Conservation (phyloP, 2,329 filamentous ascomycete species). For the Tolypocladium tundrense region DNA sequence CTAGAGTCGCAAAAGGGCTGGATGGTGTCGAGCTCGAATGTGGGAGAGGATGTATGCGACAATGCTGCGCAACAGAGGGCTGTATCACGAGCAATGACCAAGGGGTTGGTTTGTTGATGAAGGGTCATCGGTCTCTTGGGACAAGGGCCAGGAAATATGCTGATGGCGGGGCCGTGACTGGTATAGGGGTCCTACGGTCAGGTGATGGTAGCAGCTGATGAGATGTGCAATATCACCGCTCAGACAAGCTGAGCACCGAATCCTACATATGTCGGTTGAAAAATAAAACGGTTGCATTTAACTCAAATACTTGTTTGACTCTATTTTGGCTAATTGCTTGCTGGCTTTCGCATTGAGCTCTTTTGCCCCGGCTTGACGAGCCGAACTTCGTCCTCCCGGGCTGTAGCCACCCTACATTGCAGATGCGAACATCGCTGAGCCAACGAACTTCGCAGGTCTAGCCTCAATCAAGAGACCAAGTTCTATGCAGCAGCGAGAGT, state of each 20-base stretch:
- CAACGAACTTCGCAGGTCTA: neutral
- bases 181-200: neutral
- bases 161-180: neutral
- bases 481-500: neutral
- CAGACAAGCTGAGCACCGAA: neutral
- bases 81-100: neutral
- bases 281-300: neutral
- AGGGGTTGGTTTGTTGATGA: neutral
- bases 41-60: neutral
- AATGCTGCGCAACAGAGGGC: neutral
- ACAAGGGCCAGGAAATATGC: neutral
- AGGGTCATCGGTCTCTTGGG: neutral
- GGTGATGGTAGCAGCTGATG: neutral
- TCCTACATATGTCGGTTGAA: neutral
- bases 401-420: neutral
- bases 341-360: neutral
- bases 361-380: neutral
- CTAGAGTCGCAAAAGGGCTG: neutral
- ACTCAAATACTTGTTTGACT: neutral
- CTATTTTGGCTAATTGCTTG: neutral
- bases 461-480: neutral
- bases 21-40: neutral
- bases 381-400: neutral
- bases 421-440: neutral
- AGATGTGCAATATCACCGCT: neutral